Conservation (phyloP, 805 yeast genomes). For the Kockiozyma suomiensis region DNA sequence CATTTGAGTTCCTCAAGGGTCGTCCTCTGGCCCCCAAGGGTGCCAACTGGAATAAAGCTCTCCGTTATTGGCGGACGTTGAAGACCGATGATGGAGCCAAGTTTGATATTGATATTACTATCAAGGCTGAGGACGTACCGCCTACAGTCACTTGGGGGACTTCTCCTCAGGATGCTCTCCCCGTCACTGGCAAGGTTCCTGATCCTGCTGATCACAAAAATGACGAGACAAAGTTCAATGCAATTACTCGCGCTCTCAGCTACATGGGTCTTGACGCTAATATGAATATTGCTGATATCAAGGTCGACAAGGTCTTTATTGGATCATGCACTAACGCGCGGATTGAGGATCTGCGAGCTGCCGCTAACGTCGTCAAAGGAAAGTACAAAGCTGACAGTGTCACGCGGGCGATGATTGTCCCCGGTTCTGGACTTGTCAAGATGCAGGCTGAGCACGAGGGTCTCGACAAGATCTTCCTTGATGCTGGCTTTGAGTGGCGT, state of each 20-base stretch:
- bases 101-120: constrained; percentile 80
- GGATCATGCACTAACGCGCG: constrained; percentile 98
- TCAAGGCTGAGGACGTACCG: constrained; percentile 79
- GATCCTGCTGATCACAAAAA: constrained; percentile 68
- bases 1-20: constrained; percentile 86
- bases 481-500: constrained; percentile 98
- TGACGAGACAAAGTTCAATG: constrained; percentile 68
- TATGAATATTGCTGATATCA: constrained; percentile 71
- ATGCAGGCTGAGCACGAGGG: constrained; percentile 94
- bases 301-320: constrained; percentile 90
- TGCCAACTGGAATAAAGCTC: constrained; percentile 92
- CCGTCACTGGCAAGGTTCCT: constrained; percentile 87
- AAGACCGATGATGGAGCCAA: constrained; percentile 86
- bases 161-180: constrained; percentile 97
- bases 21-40: constrained; percentile 95
- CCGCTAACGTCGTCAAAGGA: constrained; percentile 91
- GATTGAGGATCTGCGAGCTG: constrained; percentile 94
- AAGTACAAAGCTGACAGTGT: constrained; percentile 81
- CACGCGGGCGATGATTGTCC: constrained; percentile 85
- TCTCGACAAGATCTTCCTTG: constrained; percentile 81
- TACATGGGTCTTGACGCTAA: constrained; percentile 92
- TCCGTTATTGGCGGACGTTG: constrained; percentile 85
- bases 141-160: constrained; percentile 99
- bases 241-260: constrained; percentile 86
- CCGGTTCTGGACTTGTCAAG: constrained; percentile 96